phyloP scores from a whole-genome alignment of 805 yeast genomes.

The Wickerhamomyces sydowiorum region DNA sequence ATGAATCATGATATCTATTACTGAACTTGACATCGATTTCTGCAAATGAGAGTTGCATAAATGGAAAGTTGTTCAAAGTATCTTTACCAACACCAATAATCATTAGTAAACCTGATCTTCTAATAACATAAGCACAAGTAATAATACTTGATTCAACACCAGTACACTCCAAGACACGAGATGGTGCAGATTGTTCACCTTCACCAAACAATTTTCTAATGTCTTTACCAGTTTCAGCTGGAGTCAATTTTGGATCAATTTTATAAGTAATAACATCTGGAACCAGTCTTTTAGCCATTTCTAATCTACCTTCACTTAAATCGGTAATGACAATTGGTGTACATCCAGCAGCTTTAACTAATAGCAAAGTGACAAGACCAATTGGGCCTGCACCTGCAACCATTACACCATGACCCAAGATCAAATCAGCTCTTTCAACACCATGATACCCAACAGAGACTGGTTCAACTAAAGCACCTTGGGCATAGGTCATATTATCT shows the following conservation, averaged over 20 bases:
- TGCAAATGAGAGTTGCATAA: conserved; percentile 44
- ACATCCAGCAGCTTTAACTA: conserved; percentile 49
- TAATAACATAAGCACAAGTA: conserved; percentile 35
- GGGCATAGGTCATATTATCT: conserved; percentile 37
- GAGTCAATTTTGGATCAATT: conserved; percentile 24
- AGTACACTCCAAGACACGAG: conserved; percentile 43
- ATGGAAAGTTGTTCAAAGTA: conserved; percentile 38
- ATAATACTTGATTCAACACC: conserved; percentile 41
- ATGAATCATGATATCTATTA: conserved; percentile 44
- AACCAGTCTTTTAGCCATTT: conserved; percentile 38
- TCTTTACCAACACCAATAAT: conserved; percentile 46
- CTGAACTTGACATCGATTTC: conserved; percentile 42
- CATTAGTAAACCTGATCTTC: conserved; percentile 39
- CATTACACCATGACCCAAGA: conserved; percentile 42
- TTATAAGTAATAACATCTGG: conserved; percentile 40
- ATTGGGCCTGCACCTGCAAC: conserved; percentile 55
- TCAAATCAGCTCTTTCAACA: conserved; percentile 39
- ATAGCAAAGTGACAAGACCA: conserved; percentile 40
- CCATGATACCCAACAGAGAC: conserved; percentile 50
- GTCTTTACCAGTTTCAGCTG: conserved; percentile 29
- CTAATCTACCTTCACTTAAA: conserved; percentile 36
- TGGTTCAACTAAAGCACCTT: conserved; percentile 54
- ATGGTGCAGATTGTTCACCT: conserved; percentile 27
- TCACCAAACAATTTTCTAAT: conserved; percentile 28
- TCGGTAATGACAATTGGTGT: conserved; percentile 48